Evolutionary conservation across 768 basidiomycete genomes (phyloP), one percentile per base, ranked within the genome.

Genomic region (Lactifluus subvellereus): DNA sequence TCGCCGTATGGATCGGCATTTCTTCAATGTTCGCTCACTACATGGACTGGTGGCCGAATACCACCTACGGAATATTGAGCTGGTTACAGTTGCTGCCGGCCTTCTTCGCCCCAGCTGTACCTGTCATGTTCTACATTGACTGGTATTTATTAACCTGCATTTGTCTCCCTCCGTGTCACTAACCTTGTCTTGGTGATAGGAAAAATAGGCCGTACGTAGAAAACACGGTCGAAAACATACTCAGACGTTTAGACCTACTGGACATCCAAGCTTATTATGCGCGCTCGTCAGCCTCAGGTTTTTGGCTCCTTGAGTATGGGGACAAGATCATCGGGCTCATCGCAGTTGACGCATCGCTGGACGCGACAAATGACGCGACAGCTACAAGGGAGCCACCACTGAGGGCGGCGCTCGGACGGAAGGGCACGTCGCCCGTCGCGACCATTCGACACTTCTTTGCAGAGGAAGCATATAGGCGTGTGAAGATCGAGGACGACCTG

Each of bases 361-460:
- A 80, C 52, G 74, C 77, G 13, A 65, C 70, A 30, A 71, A 72
- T 20, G 72, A 74, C 51, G 71, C 74, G 33, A 59, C 61, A n/a
- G 49, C 72, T 20, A 51, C 60, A 60, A 66, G 69, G 45, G 61
- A 70, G 45, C 59, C 69, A 32, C 49, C 60, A n/a, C 59, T 61
- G 58, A 67, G 60, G 37, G 47, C 65, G 30, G 49, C 52, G 64
- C 33, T 70, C 27, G 14, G 65, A 20, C 68, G 72, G 57, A 73
- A 68, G 27, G 74, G 77, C 42, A 74, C 78, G 37, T 76, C 83
- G n/a, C 70, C 72, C 47, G 77, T 78, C n/a, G 90, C 85, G 11
- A 74, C 78, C 18, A 84, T 92, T 67, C 85, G 88, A 35, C 90
- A 92, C 71, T 86, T 91, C 72, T 86, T 82, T 67, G 81, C 88